Evolutionary conservation across 2,329 filamentous ascomycete genomes (phyloP), one percentile per base, ranked within the genome.

Genomic region (Colletotrichum tropicicola): DNA sequence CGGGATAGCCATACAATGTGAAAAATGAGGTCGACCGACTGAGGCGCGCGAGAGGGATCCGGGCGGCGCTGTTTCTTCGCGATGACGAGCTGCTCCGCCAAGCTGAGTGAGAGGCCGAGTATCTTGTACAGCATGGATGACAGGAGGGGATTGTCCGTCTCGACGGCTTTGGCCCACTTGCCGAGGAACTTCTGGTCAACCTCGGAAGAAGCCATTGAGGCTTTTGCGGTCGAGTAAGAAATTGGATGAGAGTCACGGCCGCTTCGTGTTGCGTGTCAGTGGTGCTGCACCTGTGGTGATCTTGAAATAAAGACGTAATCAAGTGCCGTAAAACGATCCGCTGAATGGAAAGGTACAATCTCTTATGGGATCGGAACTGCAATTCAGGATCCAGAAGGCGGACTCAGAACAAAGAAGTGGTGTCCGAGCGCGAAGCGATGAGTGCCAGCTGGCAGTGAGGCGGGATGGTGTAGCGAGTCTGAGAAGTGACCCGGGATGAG

Each of bases 121-220:
- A 98, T 90, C 77, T 96, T 96, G 80, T 94, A 98, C 48, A 99
- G 87, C 76, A 93, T 94, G 19, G 87, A 87, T 7, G 92, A 92
- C 47, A 98, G 87, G 17, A 94, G 84, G 4, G 92, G 90, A 73
- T 95, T 96, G 71, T 92, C 90, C 65, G 87, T 82, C 74, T 91
- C 89, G 70, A 93, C 94, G 67, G 89, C 86, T 79, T 90, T 92
- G 76, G 96, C 95, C 75, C 97, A 90, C 75, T 89, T 91, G 80
- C 93, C 94, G 73, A 99, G 86, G 80, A 97, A 97, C 82, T 98
- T 99, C 82, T 97, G 94, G 78, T 99, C 96, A 68, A 98, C 93
- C 80, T 97, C 93, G 66, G 94, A 96, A 75, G 94, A 96, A 81
- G 96, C 96, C 96, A 98, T 99, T 68, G 75, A 74, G 72, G 47